A percentile compares a stretch with the other conserved stretches of the same genome.
These are phyloP conservation scores for Botryotinia narcissicola DNA, from an alignment of 2,329 filamentous ascomycete species.

Conservation along the genomic window DNA sequence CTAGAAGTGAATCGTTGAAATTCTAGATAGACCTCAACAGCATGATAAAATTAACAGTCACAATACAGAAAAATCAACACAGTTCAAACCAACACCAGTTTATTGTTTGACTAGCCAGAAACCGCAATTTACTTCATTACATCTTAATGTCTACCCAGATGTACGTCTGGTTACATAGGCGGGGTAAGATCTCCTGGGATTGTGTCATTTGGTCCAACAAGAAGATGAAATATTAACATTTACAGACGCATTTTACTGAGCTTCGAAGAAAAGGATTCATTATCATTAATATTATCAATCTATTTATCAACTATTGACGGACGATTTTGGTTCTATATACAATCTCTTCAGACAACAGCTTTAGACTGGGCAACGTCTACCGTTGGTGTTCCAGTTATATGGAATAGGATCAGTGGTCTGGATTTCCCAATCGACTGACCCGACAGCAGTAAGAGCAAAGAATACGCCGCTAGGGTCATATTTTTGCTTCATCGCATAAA, in stretches of 20 bases:
- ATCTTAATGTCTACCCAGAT: not conserved
- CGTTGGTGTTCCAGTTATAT: conserved; percentile 18
- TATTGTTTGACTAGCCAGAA: not conserved
- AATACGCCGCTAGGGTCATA: conserved; percentile 28
- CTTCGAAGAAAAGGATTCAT: not conserved
- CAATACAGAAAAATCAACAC: no score
- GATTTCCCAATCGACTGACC: conserved; percentile 41
- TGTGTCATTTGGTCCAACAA: not conserved
- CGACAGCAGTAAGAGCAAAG: conserved; percentile 25
- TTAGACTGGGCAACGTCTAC: conserved; percentile 10
- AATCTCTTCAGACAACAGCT: not conserved
- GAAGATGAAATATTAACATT: not conserved
- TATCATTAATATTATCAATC: not conserved
- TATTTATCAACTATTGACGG: not conserved
- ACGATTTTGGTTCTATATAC: not conserved
- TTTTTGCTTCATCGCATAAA: conserved; percentile 29
- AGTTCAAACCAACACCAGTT: no score
- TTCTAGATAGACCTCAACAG: no score
- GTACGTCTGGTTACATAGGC: not conserved
- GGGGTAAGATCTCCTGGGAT: not conserved
- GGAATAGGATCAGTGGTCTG: conserved; percentile 21
- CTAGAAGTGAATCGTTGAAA: no score
- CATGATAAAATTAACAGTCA: no score
- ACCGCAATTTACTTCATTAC: not conserved
- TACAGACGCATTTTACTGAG: not conserved